Evolutionary conservation across 352 stramenopile genomes (phyloP), one percentile per base, ranked within the genome.

Genomic region (Phytophthora brassicae): DNA sequence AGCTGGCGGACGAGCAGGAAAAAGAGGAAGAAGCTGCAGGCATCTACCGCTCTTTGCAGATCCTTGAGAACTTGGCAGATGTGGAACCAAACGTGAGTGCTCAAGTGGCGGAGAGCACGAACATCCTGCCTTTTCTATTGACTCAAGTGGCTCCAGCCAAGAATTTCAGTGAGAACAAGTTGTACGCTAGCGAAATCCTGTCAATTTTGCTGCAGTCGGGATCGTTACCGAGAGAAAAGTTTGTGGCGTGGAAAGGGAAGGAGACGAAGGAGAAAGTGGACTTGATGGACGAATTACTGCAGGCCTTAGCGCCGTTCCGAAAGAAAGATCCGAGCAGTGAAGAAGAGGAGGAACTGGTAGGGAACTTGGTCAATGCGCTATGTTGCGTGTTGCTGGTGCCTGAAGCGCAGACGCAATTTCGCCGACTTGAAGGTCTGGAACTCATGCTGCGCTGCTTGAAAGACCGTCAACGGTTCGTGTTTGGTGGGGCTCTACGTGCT

Each of bases 341-440:
- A 0, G 84, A 96, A 50, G 90, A 98, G 70, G 86, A 97, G 51
- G 95, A 98, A 68, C 86, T 94, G 16, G 75, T 98, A 1, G 89
- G 98, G 53, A 99, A 99, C 65, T 63, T 97, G 14, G 93, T 98
- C 64, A 86, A 97, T 61, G 56, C 77, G 31, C 69, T 98, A 7
- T 92, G 82, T 59, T 92, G 91, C 16, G 79, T 86, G 22, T 62
- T 98, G 62, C 68, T 75, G 49, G 51, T 82, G 3, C 54, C 66
- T 0, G 57, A 70, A 20, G 78, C 75, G 14, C 79, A 91, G 56
- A 61, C 62, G 31, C 77, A 80, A 9, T 89, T 89, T 56, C 80
- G 82, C 0, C 70, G 61, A 2, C 47, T 90, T 9, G 89, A 99
- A 79, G 95, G 95, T 4, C 74, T 98, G 12, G 92, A 99, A 70